These are phyloP conservation scores for Phyllosticta paracitricarpa DNA, from an alignment of 2,329 filamentous ascomycete species.

Conservation along the genomic window DNA sequence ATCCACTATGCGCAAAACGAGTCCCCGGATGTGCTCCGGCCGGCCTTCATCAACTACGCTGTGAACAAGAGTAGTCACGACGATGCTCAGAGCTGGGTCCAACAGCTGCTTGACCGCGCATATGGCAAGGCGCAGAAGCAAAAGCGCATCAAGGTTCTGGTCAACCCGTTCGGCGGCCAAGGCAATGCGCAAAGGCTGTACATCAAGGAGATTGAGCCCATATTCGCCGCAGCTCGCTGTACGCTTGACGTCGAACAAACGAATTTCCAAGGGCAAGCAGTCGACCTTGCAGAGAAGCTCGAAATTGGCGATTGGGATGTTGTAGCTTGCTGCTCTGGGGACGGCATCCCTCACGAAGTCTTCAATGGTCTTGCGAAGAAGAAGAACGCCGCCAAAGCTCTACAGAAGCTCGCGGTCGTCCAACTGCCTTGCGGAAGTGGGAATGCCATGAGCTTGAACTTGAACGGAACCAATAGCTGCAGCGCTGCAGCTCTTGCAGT, in stretches of 20 bases:
- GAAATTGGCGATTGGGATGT: slow-evolving; percentile 77
- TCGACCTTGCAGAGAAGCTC: slow-evolving; percentile 63
- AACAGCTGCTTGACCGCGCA: slow-evolving; percentile 54
- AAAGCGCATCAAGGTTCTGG: slow-evolving; percentile 75
- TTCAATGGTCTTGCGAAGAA: slow-evolving; percentile 85
- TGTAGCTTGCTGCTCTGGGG: slow-evolving; percentile 80
- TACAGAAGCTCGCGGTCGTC: slow-evolving; percentile 68
- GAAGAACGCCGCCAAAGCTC: slow-evolving; percentile 60
- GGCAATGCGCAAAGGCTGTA: slow-evolving; percentile 67
- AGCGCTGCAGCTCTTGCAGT: slow-evolving; percentile 71
- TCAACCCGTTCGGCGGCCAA: slow-evolving; percentile 86
- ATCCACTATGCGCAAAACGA: slow-evolving; percentile 62
- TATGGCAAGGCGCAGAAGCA: slow-evolving; percentile 59
- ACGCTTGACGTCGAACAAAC: slow-evolving; percentile 65
- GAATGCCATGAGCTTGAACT: slow-evolving; percentile 85
- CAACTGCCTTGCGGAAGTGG: slow-evolving; percentile 89
- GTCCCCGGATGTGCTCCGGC: slow-evolving; percentile 46
- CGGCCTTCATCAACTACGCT: slow-evolving; percentile 52
- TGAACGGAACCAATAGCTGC: slow-evolving; percentile 69
- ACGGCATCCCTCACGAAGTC: slow-evolving; percentile 84
- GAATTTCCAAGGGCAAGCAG: slow-evolving; percentile 62
- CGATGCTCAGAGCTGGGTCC: slow-evolving; percentile 51
- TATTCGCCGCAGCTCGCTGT: slow-evolving; percentile 75
- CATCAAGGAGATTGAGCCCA: slow-evolving; percentile 63
- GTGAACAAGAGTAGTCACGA: slow-evolving; percentile 43